Percentiles rank a stretch among this genome's conserved stretches.
These are phyloP conservation scores for Fragaria vesca DNA, from an alignment of 306 rosid species.

Conservation along the genomic window DNA sequence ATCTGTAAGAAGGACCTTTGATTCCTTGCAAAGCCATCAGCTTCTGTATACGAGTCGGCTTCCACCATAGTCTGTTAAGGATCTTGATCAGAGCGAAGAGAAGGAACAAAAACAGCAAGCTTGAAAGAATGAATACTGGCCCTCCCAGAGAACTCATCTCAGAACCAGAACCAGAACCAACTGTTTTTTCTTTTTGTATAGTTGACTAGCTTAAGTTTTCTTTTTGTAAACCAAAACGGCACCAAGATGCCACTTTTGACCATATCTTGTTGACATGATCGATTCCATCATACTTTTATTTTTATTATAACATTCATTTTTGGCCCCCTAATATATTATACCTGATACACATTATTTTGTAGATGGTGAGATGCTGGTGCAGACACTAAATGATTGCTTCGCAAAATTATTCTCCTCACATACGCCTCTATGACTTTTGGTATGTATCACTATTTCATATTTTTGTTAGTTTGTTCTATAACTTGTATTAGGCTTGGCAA, in stretches of 20 bases:
- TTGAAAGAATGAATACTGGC: not conserved
- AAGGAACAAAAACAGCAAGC: slow-evolving; percentile 4
- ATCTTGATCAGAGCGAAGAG: slow-evolving; percentile 4
- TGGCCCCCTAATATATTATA: not conserved
- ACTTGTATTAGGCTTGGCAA: not conserved
- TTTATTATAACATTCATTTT: not conserved
- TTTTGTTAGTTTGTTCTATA: not conserved
- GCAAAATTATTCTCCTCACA: not conserved
- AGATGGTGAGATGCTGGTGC: not conserved
- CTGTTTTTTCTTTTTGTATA: not conserved
- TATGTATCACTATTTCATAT: not conserved
- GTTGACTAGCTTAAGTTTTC: not conserved
- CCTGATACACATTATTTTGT: not conserved
- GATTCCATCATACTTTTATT: not conserved
- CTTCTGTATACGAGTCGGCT: slow-evolving; percentile 20
- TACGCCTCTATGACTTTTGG: not conserved
- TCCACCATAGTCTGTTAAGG: slow-evolving; percentile 36
- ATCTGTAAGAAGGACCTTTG: slow-evolving; percentile 27
- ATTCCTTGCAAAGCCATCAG: slow-evolving; percentile 23
- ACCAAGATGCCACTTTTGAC: not conserved
- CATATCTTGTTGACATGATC: not conserved
- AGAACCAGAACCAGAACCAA: not conserved
- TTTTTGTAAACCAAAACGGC: not conserved
- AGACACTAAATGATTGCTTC: not conserved
- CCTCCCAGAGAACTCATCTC: slow-evolving; percentile 7